Percentiles rank a stretch among this genome's conserved stretches.
Evolutionary conservation across 768 basidiomycete species (phyloP).

Genomic region (Cystobasidium onofrii): DNA sequence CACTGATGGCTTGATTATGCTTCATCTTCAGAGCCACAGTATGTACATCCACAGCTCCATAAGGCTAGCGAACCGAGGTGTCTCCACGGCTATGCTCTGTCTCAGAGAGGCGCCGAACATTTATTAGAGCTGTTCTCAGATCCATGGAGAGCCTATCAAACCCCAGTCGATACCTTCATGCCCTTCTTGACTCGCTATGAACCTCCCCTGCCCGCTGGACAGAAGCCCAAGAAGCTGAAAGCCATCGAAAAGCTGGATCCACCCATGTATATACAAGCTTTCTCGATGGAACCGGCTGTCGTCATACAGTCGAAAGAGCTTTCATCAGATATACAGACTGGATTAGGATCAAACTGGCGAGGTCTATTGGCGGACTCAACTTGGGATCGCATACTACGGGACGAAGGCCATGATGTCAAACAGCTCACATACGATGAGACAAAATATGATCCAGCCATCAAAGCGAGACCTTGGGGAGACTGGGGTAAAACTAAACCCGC

Average conservation of each 20-base stretch:
- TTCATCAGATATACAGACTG: conserved; percentile 38
- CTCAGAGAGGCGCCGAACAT: conserved; percentile 29
- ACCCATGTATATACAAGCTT: conserved; percentile 32
- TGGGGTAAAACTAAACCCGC: conserved; percentile 2
- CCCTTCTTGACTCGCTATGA: conserved; percentile 34
- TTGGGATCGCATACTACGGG: conserved; percentile 35
- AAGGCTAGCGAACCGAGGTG: conserved; percentile 37
- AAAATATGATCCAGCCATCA: conserved; percentile 14
- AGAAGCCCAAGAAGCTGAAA: not conserved
- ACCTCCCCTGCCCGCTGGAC: not conserved
- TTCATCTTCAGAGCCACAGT: conserved; percentile 41
- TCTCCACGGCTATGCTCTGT: conserved; percentile 42
- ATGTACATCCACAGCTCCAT: conserved; percentile 41
- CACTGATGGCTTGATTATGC: too few species aligned
- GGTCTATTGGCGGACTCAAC: conserved; percentile 39
- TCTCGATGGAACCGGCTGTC: conserved; percentile 42
- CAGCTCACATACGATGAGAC: conserved; percentile 15
- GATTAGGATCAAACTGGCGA: conserved; percentile 38
- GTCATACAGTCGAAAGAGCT: conserved; percentile 43
- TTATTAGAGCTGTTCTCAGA: conserved; percentile 36
- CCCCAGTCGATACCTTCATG: conserved; percentile 41
- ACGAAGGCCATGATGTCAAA: conserved; percentile 33
- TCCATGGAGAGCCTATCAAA: conserved; percentile 41
- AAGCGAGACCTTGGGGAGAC: conserved; percentile 11
- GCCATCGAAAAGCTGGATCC: not conserved